Evolutionary conservation across 192 early-diverging fungal genomes (phyloP).

Genomic region (Podila epicladia): DNA sequence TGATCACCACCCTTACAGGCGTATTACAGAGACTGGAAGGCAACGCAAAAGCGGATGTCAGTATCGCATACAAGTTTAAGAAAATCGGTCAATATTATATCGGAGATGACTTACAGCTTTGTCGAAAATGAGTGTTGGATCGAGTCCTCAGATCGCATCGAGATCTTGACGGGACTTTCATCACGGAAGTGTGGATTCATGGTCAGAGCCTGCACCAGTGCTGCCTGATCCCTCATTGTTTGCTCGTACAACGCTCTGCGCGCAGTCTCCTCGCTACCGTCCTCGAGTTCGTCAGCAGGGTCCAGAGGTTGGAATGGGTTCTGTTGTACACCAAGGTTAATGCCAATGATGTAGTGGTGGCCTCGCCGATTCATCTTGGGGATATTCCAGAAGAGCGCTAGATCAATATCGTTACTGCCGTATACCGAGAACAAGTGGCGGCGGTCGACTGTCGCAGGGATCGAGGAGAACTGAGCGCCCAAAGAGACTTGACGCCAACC

Average conservation of each 20-base stretch:
- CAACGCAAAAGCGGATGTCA: not conserved
- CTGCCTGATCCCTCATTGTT: slow-evolving; percentile 72
- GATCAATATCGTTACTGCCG: slow-evolving; percentile 88
- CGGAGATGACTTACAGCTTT: slow-evolving; percentile 49
- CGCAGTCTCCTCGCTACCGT: slow-evolving; percentile 53
- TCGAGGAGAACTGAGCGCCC: slow-evolving; percentile 69
- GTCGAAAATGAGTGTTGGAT: slow-evolving; percentile 57
- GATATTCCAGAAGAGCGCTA: slow-evolving; percentile 86
- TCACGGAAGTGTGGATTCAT: slow-evolving; percentile 70
- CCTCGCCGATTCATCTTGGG: slow-evolving; percentile 65
- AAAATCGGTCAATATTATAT: too few relatives aligned
- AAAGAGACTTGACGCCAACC: slow-evolving; percentile 77
- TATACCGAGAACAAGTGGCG: slow-evolving; percentile 79
- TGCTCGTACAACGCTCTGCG: slow-evolving; percentile 72
- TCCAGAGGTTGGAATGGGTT: slow-evolving; percentile 68
- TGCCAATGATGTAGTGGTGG: slow-evolving; percentile 93
- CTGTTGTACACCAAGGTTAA: slow-evolving; percentile 85
- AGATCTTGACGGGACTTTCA: slow-evolving; percentile 73
- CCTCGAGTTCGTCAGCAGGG: slow-evolving; percentile 44
- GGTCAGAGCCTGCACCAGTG: slow-evolving; percentile 70
- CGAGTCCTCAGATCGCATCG: slow-evolving; percentile 56
- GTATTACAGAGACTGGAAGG: slow-evolving; percentile 63
- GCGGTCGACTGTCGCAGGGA: slow-evolving; percentile 67
- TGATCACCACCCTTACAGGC: slow-evolving; percentile 63
- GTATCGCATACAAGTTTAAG: not conserved